These are phyloP conservation scores for Aspergillus arachidicola DNA, from an alignment of 2,329 filamentous ascomycete genomes.

Conservation along the genomic window DNA sequence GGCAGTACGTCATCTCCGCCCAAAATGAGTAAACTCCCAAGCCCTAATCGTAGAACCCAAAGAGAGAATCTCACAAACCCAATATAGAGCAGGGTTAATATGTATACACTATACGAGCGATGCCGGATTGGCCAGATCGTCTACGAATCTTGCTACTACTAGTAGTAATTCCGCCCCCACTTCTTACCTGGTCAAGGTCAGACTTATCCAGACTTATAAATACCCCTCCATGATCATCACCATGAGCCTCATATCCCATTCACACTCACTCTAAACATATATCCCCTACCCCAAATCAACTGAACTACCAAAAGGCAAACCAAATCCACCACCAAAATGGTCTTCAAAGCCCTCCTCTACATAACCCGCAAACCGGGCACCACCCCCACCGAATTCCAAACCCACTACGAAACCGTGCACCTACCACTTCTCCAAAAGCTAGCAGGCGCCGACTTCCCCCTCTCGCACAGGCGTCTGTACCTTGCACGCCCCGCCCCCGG, in stretches of 20 bases:
- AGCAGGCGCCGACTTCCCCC: background rate
- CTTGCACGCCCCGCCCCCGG: background rate
- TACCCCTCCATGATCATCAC: background rate
- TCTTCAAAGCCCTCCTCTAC: background rate
- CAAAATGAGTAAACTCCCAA: background rate
- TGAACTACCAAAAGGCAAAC: too few species aligned
- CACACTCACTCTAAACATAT: background rate
- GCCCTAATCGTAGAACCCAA: background rate
- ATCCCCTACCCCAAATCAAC: background rate
- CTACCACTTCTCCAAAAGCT: background rate
- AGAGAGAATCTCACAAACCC: background rate
- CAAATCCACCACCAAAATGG: background rate
- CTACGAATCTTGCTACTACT: background rate
- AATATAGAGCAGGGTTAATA: background rate
- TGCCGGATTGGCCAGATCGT: background rate
- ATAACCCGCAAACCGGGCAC: background rate
- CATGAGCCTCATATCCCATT: background rate
- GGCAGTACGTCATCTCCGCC: too few species aligned
- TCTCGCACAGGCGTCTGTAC: background rate
- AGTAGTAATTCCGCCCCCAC: background rate
- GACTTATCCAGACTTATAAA: background rate
- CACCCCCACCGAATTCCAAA: background rate
- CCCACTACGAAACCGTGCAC: constrained; percentile 1
- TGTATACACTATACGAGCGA: background rate
- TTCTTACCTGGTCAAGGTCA: background rate